phyloP scores from a whole-genome alignment of 208 protist genomes.

The Crithidia sp. region DNA sequence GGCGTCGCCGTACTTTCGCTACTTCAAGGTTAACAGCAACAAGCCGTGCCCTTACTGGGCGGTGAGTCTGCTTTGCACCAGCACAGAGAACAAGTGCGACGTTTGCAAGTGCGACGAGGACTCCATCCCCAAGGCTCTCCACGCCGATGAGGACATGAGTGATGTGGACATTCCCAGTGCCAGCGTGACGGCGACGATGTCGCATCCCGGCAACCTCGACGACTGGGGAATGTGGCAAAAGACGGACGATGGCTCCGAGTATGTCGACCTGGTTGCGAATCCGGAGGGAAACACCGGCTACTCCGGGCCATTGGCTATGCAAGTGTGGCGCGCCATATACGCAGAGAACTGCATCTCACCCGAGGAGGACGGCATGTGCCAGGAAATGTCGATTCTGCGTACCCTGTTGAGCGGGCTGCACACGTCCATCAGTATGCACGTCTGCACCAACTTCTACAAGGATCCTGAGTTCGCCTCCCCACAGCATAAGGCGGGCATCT shows the following conservation, averaged over 20 bases:
- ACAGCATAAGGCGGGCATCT: conserved; percentile 48
- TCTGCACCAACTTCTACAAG: conserved; percentile 85
- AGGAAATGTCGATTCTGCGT: conserved; percentile 60
- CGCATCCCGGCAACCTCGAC: conserved; percentile 52
- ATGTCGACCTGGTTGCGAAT: conserved; percentile 86
- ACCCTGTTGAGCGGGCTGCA: conserved; percentile 90
- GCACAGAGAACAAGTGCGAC: conserved; percentile 73
- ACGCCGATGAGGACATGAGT: conserved; percentile 75
- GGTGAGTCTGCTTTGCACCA: conserved; percentile 77
- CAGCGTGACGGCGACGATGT: conserved; percentile 29
- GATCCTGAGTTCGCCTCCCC: conserved; percentile 67
- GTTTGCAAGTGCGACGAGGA: conserved; percentile 85
- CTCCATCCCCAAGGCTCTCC: conserved; percentile 68
- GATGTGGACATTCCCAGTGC: conserved; percentile 52
- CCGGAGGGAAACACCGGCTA: conserved; percentile 91
- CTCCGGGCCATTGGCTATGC: conserved; percentile 65
- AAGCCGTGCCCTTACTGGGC: conserved; percentile 89
- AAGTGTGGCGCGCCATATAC: conserved; percentile 89
- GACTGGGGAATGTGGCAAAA: conserved; percentile 56
- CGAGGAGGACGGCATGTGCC: conserved; percentile 41
- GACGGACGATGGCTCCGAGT: conserved; percentile 51
- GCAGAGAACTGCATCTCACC: conserved; percentile 78
- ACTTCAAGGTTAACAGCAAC: conserved; percentile 88
- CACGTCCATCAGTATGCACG: conserved; percentile 87
- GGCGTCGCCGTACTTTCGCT: conserved; percentile 81